Evolutionary conservation across 345 rosid genomes (phyloP), one percentile per base, ranked within the genome.

Genomic region (Corymbia maculata): DNA sequence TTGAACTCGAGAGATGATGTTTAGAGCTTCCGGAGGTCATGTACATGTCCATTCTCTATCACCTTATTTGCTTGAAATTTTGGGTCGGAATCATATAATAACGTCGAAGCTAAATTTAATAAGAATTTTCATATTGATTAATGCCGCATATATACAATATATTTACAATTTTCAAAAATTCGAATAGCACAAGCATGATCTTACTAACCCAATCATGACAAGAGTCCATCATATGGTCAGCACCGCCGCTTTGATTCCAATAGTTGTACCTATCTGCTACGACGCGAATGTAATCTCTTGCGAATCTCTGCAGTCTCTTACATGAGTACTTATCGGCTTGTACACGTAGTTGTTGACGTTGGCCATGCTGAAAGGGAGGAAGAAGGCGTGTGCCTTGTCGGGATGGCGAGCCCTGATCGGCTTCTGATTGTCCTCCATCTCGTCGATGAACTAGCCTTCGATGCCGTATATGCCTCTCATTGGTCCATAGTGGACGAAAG

Each of bases 171-270:
- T 68, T 44, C 13, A 19, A 47, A 59, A 19, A 14, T n/a, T 28
- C 45, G 30, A 59, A 57, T 36, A 47, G 49, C 42, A 45, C 49
- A 9, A 36, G 9, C 26, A 55, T 22, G 2, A 42, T 44, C 30
- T 21, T 85, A 30, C 79, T 57, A 49, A 89, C 90, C 90, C 90
- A 89, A 30, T 89, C 90, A 44, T 89, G 90, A 80, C 90, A 89
- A 26, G 90, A 80, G 22, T 61, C 51, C 88, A 94, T 88, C 66
- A 95, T 94, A 90, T 95, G 98, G 68, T 95, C 96, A 6, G 95
- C 95, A 0, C 97, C 96, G 8, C 42, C 57, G 90, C 93, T 94
- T 89, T 93, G 87, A 55, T 95, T 95, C 98, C 98, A 93, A 70
- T 91, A 93, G 22, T 92, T 90, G 87, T 94, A 90, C 86, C 93